Evolutionary conservation across 495 filamentous ascomycete species (phyloP).

Genomic region (Terfezia boudieri): DNA sequence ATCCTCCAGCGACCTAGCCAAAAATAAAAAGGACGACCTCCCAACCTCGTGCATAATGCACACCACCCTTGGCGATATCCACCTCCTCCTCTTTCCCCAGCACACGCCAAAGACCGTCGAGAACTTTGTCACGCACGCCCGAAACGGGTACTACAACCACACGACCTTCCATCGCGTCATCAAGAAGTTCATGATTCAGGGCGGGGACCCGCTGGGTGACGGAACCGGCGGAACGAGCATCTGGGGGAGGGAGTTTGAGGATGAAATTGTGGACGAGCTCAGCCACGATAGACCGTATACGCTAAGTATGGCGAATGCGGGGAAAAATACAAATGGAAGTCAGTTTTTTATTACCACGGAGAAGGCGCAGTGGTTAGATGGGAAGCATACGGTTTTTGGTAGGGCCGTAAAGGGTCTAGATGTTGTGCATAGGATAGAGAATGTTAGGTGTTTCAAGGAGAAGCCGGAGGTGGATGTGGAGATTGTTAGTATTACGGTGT

Average conservation of each 20-base stretch:
- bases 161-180: conserved; percentile 96
- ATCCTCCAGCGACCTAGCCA: conserved; percentile 5
- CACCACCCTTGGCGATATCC: conserved; percentile 86
- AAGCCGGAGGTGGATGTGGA: conserved; percentile 94
- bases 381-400: conserved; percentile 92
- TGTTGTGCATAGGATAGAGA: conserved; percentile 94
- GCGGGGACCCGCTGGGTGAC: conserved; percentile 83
- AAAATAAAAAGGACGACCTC: conserved; percentile 25
- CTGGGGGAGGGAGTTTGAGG: conserved; percentile 88
- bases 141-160: conserved; percentile 82
- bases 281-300: conserved; percentile 95
- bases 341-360: conserved; percentile 99
- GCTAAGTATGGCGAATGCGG: conserved; percentile 90
- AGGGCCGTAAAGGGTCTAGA: conserved; percentile 73
- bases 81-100: conserved; percentile 78
- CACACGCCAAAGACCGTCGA: conserved; percentile 92
- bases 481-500: conserved; percentile 68
- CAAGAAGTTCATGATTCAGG: conserved; percentile 93
- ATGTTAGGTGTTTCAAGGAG: conserved; percentile 76
- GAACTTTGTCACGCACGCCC: conserved; percentile 87
- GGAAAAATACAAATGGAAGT: conserved; percentile 52
- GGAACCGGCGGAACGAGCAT: conserved; percentile 92
- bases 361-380: conserved; percentile 83
- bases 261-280: conserved; percentile 72
- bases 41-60: conserved; percentile 49